A percentile compares a stretch with the other conserved stretches of the same genome.
phyloP scores from a whole-genome alignment of 352 stramenopile genomes.

The Globisporangium ultimum region DNA sequence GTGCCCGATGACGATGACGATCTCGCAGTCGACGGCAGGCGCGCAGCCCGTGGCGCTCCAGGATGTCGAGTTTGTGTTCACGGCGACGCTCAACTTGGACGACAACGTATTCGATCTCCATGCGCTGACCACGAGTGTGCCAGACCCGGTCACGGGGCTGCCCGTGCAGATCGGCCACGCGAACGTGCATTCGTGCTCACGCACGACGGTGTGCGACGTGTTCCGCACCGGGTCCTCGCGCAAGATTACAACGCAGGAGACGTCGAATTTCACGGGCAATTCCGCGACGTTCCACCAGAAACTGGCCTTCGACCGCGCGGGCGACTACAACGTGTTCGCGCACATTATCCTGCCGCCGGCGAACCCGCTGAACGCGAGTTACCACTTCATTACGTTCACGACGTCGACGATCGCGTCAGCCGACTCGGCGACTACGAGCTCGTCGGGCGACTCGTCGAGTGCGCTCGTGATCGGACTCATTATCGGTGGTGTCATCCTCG shows the following conservation, averaged over 20 bases:
- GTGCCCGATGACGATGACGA: conserved; percentile 57
- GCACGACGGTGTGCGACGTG: conserved; percentile 67
- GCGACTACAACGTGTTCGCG: conserved; percentile 74
- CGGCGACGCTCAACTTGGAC: conserved; percentile 66
- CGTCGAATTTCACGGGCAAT: conserved; percentile 73
- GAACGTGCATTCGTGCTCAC: conserved; percentile 73
- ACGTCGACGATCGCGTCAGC: conserved; percentile 34
- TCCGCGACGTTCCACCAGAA: conserved; percentile 58
- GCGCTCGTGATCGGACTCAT: conserved; percentile 41
- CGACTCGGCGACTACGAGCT: conserved; percentile 10
- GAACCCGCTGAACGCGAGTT: conserved; percentile 54
- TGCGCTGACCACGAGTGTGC: conserved; percentile 49
- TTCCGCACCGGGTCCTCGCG: conserved; percentile 61
- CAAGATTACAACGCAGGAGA: conserved; percentile 70
- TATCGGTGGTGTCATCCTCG: conserved; percentile 31
- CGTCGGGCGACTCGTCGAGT: conserved; percentile 32
- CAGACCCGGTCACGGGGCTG: conserved; percentile 45
- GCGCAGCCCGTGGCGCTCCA: conserved; percentile 23
- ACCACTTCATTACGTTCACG: conserved; percentile 79
- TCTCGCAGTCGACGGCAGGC: conserved; percentile 38
- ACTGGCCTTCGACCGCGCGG: conserved; percentile 36
- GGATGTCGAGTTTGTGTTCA: conserved; percentile 69
- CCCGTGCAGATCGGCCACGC: conserved; percentile 70
- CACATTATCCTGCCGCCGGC: conserved; percentile 66
- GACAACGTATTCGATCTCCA: conserved; percentile 66